Conservation (phyloP, 176 grass and related monocot genomes). For the Triticum dicoccoides region DNA sequence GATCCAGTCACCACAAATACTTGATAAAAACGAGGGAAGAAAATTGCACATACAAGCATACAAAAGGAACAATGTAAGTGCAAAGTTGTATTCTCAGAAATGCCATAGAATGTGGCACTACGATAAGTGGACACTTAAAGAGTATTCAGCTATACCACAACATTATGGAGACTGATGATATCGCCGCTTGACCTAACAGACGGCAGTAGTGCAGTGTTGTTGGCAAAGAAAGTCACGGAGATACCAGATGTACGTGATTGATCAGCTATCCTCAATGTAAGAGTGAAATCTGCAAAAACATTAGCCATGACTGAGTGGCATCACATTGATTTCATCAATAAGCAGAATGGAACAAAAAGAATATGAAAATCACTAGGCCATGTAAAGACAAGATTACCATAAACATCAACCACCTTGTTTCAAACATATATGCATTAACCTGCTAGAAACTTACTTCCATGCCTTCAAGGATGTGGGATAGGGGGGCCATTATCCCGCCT, state of each 20-base stretch:
- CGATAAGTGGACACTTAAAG: slow-evolving; percentile 14
- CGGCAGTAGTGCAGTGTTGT: slow-evolving; percentile 45
- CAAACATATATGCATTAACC: not conserved
- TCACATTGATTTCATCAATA: not conserved
- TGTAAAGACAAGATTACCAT: not conserved
- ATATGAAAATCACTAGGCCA: not conserved
- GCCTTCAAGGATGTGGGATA: not conserved
- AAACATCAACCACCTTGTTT: not conserved
- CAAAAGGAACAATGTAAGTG: not conserved
- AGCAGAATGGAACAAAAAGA: not conserved
- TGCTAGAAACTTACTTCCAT: not conserved
- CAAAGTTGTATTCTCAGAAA: not conserved
- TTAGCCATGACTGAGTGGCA: not conserved
- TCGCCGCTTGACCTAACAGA: slow-evolving; percentile 57
- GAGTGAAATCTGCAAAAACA: slow-evolving; percentile 55
- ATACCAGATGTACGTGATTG: slow-evolving; percentile 47
- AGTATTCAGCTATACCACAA: slow-evolving; percentile 47
- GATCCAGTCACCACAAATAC: not conserved
- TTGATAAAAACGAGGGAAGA: not conserved
- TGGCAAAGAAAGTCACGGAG: slow-evolving; percentile 60
- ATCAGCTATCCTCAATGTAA: slow-evolving; percentile 74
- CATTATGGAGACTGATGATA: slow-evolving; percentile 77
- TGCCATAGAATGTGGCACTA: slow-evolving; percentile 7
- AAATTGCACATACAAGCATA: not conserved
- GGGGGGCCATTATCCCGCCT: not conserved